Evolutionary conservation across 78 protist genomes (phyloP).

Genomic region (Polysphondylium violaceum): DNA sequence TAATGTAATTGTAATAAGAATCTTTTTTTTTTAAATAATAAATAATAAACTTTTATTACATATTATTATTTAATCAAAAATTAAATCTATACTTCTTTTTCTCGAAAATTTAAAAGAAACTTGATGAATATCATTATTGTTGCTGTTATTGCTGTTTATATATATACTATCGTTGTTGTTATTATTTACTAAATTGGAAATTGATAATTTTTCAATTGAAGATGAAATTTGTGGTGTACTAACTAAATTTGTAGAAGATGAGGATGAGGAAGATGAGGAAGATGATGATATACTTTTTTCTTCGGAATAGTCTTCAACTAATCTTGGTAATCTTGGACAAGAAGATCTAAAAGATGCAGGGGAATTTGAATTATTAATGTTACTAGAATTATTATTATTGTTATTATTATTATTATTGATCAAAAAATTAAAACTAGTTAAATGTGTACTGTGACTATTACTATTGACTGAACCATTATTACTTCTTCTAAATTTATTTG

Average conservation of each 20-base stretch:
- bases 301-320: conserved; percentile 10
- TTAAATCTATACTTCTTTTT: conserved; percentile 15
- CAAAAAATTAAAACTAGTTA: no score
- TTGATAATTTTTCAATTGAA: conserved; percentile 16
- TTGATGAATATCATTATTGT: background rate
- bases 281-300: background rate
- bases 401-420: background rate
- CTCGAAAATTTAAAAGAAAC: conserved; percentile 30
- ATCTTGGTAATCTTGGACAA: conserved; percentile 18
- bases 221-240: background rate
- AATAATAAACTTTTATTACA: no score
- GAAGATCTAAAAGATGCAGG: background rate
- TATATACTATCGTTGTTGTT: background rate
- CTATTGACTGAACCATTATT: background rate
- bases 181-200: conserved; percentile 18
- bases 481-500: background rate
- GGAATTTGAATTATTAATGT: background rate
- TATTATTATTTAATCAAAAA: no score
- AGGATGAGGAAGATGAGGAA: background rate
- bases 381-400: conserved; percentile 1
- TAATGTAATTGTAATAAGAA: no score
- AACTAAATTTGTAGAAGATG: background rate
- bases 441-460: background rate
- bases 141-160: background rate
- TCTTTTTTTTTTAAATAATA: no score